A percentile compares a stretch with the other conserved stretches of the same genome.
Evolutionary conservation across 2,329 filamentous ascomycete species (phyloP).

Genomic region (Zarea fungicola): DNA sequence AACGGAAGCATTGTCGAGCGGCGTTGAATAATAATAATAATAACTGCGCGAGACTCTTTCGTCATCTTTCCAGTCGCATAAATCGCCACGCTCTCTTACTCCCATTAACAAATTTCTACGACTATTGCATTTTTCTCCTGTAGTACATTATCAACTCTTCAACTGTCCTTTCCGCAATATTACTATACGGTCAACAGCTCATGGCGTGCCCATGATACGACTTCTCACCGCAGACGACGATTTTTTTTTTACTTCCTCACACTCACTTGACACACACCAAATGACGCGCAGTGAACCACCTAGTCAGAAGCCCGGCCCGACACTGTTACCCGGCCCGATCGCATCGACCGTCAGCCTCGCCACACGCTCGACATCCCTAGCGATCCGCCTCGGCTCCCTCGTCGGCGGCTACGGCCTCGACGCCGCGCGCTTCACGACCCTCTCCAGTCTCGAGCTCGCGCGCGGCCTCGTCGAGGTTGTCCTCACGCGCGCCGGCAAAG

Average conservation of each 20-base stretch:
- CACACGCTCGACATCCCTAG: slow-evolving; percentile 54
- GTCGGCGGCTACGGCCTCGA: slow-evolving; percentile 47
- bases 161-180: background rate
- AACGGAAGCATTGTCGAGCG: too few relatives aligned
- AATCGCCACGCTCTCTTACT: slow-evolving; percentile 8
- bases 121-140: background rate
- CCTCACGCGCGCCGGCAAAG: slow-evolving; percentile 46
- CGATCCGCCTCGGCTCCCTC: slow-evolving; percentile 48
- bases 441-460: slow-evolving; percentile 53
- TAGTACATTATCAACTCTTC: background rate
- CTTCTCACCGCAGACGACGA: background rate
- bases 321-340: slow-evolving; percentile 52
- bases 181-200: background rate
- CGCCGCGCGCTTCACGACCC: slow-evolving; percentile 49
- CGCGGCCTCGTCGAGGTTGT: slow-evolving; percentile 51
- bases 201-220: background rate
- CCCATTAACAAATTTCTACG: background rate
- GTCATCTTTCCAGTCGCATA: background rate
- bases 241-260: background rate
- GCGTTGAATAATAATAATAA: slow-evolving; percentile 1
- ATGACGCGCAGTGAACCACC: slow-evolving; percentile 6
- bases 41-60: background rate
- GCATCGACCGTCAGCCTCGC: slow-evolving; percentile 57
- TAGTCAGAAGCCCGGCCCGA: slow-evolving; percentile 29
- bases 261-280: background rate